Evolutionary conservation across 225 moss, liverwort and hornwort species (phyloP), one percentile per base, ranked within the genome.

Genomic region (Bryoerythrophyllum caledonicum): DNA sequence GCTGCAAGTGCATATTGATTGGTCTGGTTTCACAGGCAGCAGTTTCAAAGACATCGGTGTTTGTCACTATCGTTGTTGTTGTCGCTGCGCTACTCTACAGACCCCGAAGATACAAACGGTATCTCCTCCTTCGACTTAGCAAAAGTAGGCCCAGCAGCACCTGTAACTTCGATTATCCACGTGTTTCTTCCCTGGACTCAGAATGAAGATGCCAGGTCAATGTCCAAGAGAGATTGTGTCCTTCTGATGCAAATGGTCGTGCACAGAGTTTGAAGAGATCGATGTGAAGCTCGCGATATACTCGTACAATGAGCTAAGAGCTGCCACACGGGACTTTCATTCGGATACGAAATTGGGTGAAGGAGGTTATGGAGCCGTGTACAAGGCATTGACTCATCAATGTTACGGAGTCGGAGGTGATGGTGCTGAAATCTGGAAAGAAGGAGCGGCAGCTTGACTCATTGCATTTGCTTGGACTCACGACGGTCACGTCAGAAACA

Each of bases 311-410:
- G 73, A 81, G 61, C 72, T 81, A 20, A n/a, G 55, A 58, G 15
- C 19, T 82, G 49, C 78, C 12, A 82, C 82, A 0, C 27, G 15
- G 46, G 82, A 78, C 32, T 82, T 78, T 38, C 78, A 78, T 74
- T 68, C 66, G 38, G 41, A 76, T 30, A 76, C 71, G 81, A 76
- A 76, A 40, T 71, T 75, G 52, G 80, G 76, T 40, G 64, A 68
- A 71, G 80, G 65, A 0, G 60, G 71, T 19, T 76, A 76, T 65
- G 71, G 65, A 81, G 59, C 34, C 1, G 51, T 71, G 19, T 76
- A 65, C 30, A 80, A 71, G 75, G n/a, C n/a, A n/a, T n/a, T n/a
- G n/a, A n/a, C n/a, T n/a, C n/a, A n/a, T n/a, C n/a, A n/a, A n/a
- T n/a, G n/a, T n/a, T n/a, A 46, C 38, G 10, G 38, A 77, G 15